Conservation (phyloP, 2,329 filamentous ascomycete species). For the Pseudonectria foliicola region DNA sequence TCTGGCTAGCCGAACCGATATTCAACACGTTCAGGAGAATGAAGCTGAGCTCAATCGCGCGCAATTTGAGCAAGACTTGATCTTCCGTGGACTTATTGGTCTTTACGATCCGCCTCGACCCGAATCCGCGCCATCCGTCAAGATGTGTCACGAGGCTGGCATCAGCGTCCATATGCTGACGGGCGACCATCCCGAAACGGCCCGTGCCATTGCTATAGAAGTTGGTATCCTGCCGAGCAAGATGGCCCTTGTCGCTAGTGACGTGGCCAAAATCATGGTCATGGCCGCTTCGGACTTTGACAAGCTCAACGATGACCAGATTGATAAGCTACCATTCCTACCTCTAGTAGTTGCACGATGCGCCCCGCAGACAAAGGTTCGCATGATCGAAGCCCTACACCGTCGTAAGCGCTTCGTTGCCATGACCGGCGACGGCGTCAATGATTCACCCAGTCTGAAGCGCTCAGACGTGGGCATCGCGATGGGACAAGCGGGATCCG, state of each 20-base stretch:
- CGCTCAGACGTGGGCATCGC: conserved; percentile 64
- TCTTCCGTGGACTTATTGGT: conserved; percentile 62
- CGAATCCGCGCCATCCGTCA: conserved; percentile 55
- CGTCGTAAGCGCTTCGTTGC: conserved; percentile 57
- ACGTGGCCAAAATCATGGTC: conserved; percentile 53
- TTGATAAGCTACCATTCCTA: conserved; percentile 55
- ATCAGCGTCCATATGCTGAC: conserved; percentile 65
- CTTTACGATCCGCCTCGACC: conserved; percentile 67
- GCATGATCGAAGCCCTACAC: conserved; percentile 69
- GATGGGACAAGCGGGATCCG: conserved; percentile 61
- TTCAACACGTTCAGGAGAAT: conserved; percentile 26
- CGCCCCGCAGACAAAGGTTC: conserved; percentile 63
- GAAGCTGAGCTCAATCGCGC: conserved; percentile 43
- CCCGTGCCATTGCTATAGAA: conserved; percentile 55
- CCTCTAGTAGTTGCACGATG: conserved; percentile 64
- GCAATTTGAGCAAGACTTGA: conserved; percentile 52
- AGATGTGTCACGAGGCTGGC: conserved; percentile 52
- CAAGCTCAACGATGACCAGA: conserved; percentile 54
- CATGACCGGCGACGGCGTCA: conserved; percentile 68
- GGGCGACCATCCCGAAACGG: conserved; percentile 60
- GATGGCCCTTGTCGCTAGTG: conserved; percentile 42
- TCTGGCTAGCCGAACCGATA: conserved; percentile 48
- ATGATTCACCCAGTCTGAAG: conserved; percentile 62
- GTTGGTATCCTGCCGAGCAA: conserved; percentile 53
- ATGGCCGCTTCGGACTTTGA: conserved; percentile 65